A percentile compares a stretch with the other conserved stretches of the same genome.
Evolutionary conservation across 495 filamentous ascomycete genomes (phyloP).

Genomic region (Penicillium paxilli): DNA sequence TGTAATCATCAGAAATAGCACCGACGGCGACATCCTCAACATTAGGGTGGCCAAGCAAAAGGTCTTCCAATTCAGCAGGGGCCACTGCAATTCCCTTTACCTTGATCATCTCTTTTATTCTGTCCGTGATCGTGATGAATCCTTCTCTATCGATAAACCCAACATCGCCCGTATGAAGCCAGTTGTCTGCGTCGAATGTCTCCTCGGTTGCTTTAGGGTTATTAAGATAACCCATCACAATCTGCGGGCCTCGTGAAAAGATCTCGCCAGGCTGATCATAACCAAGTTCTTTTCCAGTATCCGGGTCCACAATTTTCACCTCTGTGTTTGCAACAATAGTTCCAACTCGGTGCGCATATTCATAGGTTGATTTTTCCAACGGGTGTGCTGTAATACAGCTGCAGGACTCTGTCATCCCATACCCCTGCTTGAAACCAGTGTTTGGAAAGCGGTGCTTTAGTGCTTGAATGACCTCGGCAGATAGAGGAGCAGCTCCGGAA

Average conservation of each 20-base stretch:
- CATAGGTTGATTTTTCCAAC: constrained; percentile 51
- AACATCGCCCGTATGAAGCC: constrained; percentile 68
- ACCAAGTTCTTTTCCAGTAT: constrained; percentile 43
- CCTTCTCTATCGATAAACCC: constrained; percentile 54
- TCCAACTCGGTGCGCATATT: constrained; percentile 59
- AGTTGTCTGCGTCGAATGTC: constrained; percentile 61
- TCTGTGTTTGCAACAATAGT: constrained; percentile 58
- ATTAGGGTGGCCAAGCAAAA: constrained; percentile 55
- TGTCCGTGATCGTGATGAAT: constrained; percentile 62
- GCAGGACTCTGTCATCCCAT: constrained; percentile 71
- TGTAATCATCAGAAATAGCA: constrained; percentile 56
- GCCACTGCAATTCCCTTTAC: constrained; percentile 72
- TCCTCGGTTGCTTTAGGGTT: constrained; percentile 56
- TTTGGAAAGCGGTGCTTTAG: constrained; percentile 57
- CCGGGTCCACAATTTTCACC: constrained; percentile 58
- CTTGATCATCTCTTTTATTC: constrained; percentile 77
- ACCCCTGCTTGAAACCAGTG: constrained; percentile 66
- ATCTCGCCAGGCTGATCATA: constrained; percentile 61
- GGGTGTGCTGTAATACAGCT: constrained; percentile 62
- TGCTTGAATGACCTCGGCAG: constrained; percentile 59
- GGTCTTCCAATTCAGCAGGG: constrained; percentile 68
- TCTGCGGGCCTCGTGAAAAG: constrained; percentile 51
- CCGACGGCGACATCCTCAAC: constrained; percentile 63
- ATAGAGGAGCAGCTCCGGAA: constrained; percentile 64
- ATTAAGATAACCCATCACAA: constrained; percentile 60